phyloP scores from a whole-genome alignment of 306 rosid genomes.

The Medicago arabica region DNA sequence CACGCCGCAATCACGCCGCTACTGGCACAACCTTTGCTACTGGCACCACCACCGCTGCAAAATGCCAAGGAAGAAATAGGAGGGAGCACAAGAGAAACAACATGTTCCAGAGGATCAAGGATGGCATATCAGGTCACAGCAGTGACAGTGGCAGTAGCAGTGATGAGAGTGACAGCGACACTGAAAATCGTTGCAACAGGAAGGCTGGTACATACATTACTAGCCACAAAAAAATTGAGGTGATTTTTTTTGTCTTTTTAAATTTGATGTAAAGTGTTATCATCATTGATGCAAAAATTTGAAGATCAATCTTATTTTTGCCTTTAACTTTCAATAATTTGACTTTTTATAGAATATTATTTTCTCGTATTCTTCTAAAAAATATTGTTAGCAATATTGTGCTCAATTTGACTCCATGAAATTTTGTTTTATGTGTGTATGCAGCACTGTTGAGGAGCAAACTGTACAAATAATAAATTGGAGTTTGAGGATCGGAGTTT shows the following conservation, averaged over 20 bases:
- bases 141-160: slow-evolving; percentile 25
- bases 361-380: background rate
- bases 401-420: background rate
- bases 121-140: slow-evolving; percentile 39
- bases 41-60: background rate
- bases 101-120: slow-evolving; percentile 38
- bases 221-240: background rate
- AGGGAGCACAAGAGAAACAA: slow-evolving; percentile 26
- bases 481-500: background rate
- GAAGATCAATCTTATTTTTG: too few relatives aligned
- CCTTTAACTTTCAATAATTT: background rate
- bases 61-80: slow-evolving; percentile 5
- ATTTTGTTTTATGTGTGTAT: slow-evolving; percentile 4
- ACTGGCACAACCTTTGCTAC: background rate
- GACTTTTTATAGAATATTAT: background rate
- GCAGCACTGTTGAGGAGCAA: slow-evolving; percentile 8
- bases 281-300: too few relatives aligned
- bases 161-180: slow-evolving; percentile 38
- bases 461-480: slow-evolving; percentile 2
- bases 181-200: slow-evolving; percentile 14
- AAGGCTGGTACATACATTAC: slow-evolving; percentile 36
- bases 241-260: too few relatives aligned
- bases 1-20: background rate
- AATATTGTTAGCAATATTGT: background rate
- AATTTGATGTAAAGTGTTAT: too few relatives aligned